Evolutionary conservation across 2,329 filamentous ascomycete genomes (phyloP).

Genomic region (Fusarium sp.): DNA sequence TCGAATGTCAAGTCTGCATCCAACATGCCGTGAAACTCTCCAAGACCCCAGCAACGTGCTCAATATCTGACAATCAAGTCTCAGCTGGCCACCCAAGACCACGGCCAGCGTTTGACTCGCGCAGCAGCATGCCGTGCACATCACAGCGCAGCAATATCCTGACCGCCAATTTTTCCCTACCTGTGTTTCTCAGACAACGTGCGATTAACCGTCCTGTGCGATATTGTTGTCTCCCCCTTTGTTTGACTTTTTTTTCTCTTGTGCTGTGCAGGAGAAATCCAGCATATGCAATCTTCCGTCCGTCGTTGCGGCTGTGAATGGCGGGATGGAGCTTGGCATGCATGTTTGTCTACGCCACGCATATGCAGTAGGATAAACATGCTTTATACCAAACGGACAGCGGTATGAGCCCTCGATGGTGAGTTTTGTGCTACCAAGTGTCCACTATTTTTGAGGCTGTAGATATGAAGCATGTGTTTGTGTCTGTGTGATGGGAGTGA

Average conservation of each 20-base stretch:
- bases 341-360: conserved; percentile 24
- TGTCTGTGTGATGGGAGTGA: conserved; percentile 27
- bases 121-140: conserved; percentile 28
- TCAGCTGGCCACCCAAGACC: conserved; percentile 41
- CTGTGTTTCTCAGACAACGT: conserved; percentile 5
- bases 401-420: conserved; percentile 1
- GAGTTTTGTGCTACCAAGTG: conserved; percentile 6
- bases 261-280: neutral
- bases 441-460: conserved; percentile 11
- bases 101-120: conserved; percentile 28
- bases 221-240: conserved; percentile 4
- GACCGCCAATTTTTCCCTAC: conserved; percentile 27
- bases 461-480: conserved; percentile 31
- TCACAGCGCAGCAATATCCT: conserved; percentile 3
- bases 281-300: conserved; percentile 28
- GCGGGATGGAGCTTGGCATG: conserved; percentile 5
- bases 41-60: conserved; percentile 33
- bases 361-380: neutral
- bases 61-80: conserved; percentile 41
- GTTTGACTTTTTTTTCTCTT: neutral
- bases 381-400: neutral
- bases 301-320: neutral
- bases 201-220: neutral
- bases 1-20: no score
- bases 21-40: no score